These are phyloP conservation scores for Fusarium sp. DNA, from an alignment of 2,329 filamentous ascomycete genomes.

Conservation along the genomic window DNA sequence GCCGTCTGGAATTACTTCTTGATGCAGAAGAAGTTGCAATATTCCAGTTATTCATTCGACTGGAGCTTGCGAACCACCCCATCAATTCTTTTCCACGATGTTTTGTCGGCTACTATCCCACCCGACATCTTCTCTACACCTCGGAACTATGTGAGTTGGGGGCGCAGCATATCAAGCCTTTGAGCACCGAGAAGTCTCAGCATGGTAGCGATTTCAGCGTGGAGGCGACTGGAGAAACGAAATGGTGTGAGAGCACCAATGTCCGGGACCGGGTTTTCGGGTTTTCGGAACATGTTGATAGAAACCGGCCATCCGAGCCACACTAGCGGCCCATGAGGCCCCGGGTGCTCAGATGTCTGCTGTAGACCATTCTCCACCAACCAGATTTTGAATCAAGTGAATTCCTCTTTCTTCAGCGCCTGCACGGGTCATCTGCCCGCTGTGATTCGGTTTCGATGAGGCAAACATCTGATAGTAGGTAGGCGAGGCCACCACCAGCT, in stretches of 20 bases:
- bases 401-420: not conserved
- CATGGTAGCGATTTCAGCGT: not conserved
- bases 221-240: not conserved
- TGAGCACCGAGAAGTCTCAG: not conserved
- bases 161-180: not conserved
- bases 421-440: not conserved
- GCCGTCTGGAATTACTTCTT: not conserved
- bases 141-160: not conserved
- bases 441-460: not conserved
- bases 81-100: not conserved
- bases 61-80: not conserved
- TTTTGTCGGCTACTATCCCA: not conserved
- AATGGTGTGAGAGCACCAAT: not conserved
- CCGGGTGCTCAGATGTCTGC: not conserved
- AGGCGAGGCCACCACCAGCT: not conserved
- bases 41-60: not conserved
- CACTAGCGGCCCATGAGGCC: not conserved
- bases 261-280: conserved; percentile 3
- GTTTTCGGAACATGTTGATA: conserved; percentile 6
- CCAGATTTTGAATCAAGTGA: not conserved
- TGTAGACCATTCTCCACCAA: not conserved
- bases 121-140: not conserved
- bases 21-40: not conserved
- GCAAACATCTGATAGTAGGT: not conserved
- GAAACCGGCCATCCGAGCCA: not conserved